Percentiles rank a stretch among this genome's conserved stretches.
Conservation (phyloP, 129 eudicot species). For the Pittosporum tobira region DNA sequence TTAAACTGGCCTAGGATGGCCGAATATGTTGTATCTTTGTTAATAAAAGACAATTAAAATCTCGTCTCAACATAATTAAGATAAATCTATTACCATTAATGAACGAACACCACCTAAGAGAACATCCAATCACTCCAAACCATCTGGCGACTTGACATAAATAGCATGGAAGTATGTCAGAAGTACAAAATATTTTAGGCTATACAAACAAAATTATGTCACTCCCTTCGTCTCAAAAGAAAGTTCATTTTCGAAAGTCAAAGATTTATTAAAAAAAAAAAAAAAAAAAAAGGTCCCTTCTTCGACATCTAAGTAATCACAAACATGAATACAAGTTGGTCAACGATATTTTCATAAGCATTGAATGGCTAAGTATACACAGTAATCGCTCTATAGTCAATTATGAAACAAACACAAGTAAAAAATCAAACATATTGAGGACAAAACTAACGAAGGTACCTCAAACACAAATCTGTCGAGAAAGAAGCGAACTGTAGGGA, state of each 20-base stretch:
- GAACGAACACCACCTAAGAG: not conserved
- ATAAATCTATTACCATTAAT: no score
- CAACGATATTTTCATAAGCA: not conserved
- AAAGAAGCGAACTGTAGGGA: constrained; percentile 53
- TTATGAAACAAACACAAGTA: constrained; percentile 2
- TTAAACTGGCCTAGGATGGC: not conserved
- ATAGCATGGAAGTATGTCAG: not conserved
- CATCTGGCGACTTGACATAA: not conserved
- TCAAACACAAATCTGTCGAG: constrained; percentile 67
- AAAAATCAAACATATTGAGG: not conserved
- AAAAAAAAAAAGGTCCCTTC: no score
- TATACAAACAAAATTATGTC: not conserved
- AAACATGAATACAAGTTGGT: not conserved
- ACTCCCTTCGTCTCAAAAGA: not conserved
- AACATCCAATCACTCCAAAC: not conserved
- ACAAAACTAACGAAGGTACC: constrained; percentile 24
- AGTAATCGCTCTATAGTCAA: not conserved
- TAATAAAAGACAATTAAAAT: no score
- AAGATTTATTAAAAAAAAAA: no score
- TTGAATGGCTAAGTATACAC: not conserved
- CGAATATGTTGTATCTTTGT: not conserved
- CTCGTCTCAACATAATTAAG: not conserved
- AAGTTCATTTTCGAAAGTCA: not conserved
- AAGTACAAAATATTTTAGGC: not conserved
- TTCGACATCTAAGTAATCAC: no score